Evolutionary conservation across 192 early-diverging fungal genomes (phyloP), one percentile per base, ranked within the genome.

Genomic region (Rhizoclosmatium sp.): DNA sequence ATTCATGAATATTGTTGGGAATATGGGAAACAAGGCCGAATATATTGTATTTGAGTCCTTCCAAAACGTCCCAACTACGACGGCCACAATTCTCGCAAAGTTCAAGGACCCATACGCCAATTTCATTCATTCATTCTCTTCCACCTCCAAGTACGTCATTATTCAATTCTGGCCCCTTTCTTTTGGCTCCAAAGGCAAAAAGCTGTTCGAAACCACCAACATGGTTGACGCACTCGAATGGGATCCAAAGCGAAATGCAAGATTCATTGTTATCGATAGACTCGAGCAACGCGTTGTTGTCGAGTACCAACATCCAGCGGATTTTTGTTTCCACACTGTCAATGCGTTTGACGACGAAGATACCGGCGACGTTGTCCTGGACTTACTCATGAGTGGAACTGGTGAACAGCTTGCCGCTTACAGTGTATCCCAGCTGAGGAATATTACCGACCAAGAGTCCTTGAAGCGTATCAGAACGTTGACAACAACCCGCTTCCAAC

Each of bases 191-290:
- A 88, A 45, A 91, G 93, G 62, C 76, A 90, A 51, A 87, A 88
- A 61, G 92, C 58, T 70, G 23, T 3, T 10, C 10, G 41, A 44
- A 14, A 59, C 54, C 48, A 47, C 19, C 42, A 70, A 90, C 75
- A 85, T 90, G 39, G 78, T 93, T 48, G 92, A 94, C 59, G 88
- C 93, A 2, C 87, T 94, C 77, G 66, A 84, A 3, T 96, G 92
- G 81, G 88, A 91, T 74, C 81, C 67, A 2, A 56, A 79, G 42
- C 86, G 88, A 44, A 88, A 91, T 1, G 90, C 87, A 3, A 74
- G 89, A 7, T 92, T 94, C 60, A 91, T 94, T 79, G 91, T 96
- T 23, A 89, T 96, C 61, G 92, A 91, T 16, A 86, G 93, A 74
- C 82, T 89, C 76, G 87, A 89, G 75, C 84, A 91, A 39, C 84